These are phyloP conservation scores for Nemania abortiva DNA, from an alignment of 2,329 filamentous ascomycete species.

Conservation along the genomic window DNA sequence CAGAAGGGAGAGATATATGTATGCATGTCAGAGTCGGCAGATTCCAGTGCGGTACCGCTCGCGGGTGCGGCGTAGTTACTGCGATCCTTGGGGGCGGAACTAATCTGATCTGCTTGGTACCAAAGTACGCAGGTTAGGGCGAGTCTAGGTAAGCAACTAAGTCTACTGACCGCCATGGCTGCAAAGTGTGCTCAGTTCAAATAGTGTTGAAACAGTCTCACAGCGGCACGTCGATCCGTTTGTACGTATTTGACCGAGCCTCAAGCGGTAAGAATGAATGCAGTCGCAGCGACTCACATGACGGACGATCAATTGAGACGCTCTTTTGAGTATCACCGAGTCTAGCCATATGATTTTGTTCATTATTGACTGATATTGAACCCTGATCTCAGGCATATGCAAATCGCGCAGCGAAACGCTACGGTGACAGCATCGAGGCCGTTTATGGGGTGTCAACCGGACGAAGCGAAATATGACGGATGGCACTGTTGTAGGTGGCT, in stretches of 20 bases:
- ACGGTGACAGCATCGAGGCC: background rate
- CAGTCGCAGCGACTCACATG: background rate
- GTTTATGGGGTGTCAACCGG: slow-evolving; percentile 2
- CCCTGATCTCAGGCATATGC: slow-evolving; percentile 8
- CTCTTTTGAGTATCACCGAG: background rate
- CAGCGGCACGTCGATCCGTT: background rate
- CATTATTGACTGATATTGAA: slow-evolving; percentile 17
- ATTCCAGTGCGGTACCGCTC: slow-evolving; percentile 9
- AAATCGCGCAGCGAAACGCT: slow-evolving; percentile 34
- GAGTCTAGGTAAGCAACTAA: background rate
- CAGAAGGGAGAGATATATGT: background rate
- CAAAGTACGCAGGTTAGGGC: background rate
- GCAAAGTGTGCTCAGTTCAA: slow-evolving; percentile 2
- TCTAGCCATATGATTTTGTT: slow-evolving; percentile 1
- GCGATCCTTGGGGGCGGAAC: background rate
- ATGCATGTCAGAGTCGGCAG: slow-evolving; percentile 33
- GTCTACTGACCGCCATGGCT: background rate
- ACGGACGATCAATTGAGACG: background rate
- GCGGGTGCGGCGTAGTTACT: background rate
- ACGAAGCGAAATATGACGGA: slow-evolving; percentile 23
- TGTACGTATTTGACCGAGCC: slow-evolving; percentile 23
- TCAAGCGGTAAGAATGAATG: background rate
- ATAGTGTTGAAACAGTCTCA: slow-evolving; percentile 33
- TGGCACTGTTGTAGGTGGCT: slow-evolving; percentile 9
- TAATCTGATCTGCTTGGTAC: background rate